Evolutionary conservation across 2,329 filamentous ascomycete species (phyloP).

Genomic region (Colletotrichum gigasporum): DNA sequence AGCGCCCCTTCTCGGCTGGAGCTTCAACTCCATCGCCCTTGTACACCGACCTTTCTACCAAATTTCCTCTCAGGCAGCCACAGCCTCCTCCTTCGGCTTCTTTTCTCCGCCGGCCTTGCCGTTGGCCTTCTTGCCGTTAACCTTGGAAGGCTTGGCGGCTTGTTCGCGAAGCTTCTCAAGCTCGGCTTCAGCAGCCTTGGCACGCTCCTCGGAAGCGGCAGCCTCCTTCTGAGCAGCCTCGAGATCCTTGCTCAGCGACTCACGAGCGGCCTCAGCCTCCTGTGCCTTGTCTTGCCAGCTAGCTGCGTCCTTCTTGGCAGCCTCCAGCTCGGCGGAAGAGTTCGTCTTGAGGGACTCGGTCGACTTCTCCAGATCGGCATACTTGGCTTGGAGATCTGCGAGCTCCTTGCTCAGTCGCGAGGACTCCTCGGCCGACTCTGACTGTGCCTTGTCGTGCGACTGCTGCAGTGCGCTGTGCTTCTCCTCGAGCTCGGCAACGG

Average conservation of each 20-base stretch:
- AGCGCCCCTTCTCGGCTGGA: neutral
- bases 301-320: conserved; percentile 22
- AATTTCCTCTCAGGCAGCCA: neutral
- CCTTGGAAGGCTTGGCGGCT: conserved; percentile 44
- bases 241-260: conserved; percentile 30
- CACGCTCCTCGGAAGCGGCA: conserved; percentile 32
- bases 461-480: conserved; percentile 24
- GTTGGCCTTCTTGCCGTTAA: conserved; percentile 47
- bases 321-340: conserved; percentile 19
- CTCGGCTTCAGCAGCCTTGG: conserved; percentile 29
- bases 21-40: conserved; percentile 2
- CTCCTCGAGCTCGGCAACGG: conserved; percentile 32
- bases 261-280: conserved; percentile 6
- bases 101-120: conserved; percentile 37
- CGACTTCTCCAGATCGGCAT: conserved; percentile 21
- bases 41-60: conserved; percentile 10
- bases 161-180: conserved; percentile 44
- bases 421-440: conserved; percentile 28
- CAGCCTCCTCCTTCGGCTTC: conserved; percentile 33
- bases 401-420: conserved; percentile 23
- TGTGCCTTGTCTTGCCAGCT: conserved; percentile 23
- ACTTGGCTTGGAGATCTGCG: conserved; percentile 12
- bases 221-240: conserved; percentile 37
- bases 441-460: conserved; percentile 33
- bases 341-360: conserved; percentile 7